These are phyloP conservation scores for Colletotrichum graminicola DNA, from an alignment of 2,329 filamentous ascomycete genomes.

Conservation along the genomic window DNA sequence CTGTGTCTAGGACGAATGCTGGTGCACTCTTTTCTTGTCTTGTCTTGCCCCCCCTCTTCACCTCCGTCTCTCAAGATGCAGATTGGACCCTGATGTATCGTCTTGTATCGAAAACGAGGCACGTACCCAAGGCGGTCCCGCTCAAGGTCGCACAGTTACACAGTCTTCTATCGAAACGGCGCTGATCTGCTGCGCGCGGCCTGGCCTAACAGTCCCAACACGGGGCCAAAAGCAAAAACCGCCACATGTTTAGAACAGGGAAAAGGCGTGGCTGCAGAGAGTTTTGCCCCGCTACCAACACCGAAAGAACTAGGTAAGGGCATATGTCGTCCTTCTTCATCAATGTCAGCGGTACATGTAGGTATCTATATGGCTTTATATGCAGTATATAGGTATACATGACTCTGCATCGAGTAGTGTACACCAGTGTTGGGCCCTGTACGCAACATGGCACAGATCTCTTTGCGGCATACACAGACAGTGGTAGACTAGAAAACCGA, in stretches of 20 bases:
- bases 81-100: constrained; percentile 5
- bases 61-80: background rate
- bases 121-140: too few species aligned
- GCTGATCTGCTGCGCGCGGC: constrained; percentile 10
- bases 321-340: background rate
- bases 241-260: constrained; percentile 18
- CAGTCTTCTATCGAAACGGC: constrained; percentile 6
- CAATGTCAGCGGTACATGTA: background rate
- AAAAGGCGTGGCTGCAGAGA: constrained; percentile 9
- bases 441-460: background rate
- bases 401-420: background rate
- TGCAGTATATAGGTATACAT: background rate
- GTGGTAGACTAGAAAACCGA: background rate
- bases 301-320: constrained; percentile 7
- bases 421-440: background rate
- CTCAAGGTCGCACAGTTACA: too few species aligned
- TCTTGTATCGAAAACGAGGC: background rate
- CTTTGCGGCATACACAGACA: background rate
- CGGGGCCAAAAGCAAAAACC: constrained; percentile 7
- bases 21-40: background rate
- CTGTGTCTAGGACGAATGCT: background rate
- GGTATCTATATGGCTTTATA: background rate
- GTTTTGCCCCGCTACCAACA: constrained; percentile 25
- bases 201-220: background rate
- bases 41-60: background rate